Evolutionary conservation across 2,329 filamentous ascomycete species (phyloP).

Genomic region (Pyrenophora graminea): DNA sequence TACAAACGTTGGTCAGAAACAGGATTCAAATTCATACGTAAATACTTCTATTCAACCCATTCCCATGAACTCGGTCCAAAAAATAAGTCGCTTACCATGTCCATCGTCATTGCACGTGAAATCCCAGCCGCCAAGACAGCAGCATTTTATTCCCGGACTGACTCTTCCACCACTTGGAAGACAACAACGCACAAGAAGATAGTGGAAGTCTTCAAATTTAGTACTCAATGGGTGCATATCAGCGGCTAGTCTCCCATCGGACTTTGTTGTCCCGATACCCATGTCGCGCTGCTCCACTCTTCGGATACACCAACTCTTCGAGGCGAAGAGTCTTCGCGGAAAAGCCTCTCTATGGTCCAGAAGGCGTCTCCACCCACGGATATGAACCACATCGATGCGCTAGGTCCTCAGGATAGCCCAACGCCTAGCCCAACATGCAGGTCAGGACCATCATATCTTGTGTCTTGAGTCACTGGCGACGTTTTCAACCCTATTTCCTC

Average conservation of each 20-base stretch:
- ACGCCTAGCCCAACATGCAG: slow-evolving; percentile 21
- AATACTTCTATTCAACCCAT: slow-evolving; percentile 14
- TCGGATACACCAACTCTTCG: slow-evolving; percentile 27
- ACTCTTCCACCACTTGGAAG: neutral
- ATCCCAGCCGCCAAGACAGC: slow-evolving; percentile 10
- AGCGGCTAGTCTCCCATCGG: slow-evolving; percentile 6
- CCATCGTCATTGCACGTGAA: slow-evolving; percentile 13
- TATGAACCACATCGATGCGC: slow-evolving; percentile 14
- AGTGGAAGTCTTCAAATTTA: no score
- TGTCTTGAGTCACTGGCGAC: slow-evolving; percentile 10
- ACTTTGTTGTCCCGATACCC: slow-evolving; percentile 16
- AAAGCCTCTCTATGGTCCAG: slow-evolving; percentile 31
- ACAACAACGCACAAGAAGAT: no score
- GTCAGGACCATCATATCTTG: slow-evolving; percentile 11
- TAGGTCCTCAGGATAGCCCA: slow-evolving; percentile 18
- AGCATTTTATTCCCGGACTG: slow-evolving; percentile 9
- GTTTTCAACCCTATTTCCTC: neutral
- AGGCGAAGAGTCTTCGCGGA: slow-evolving; percentile 34
- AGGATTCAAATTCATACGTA: slow-evolving; percentile 11
- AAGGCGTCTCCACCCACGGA: slow-evolving; percentile 17
- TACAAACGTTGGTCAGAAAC: slow-evolving; percentile 3
- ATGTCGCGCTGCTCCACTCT: slow-evolving; percentile 26
- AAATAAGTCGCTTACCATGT: neutral
- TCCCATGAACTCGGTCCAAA: slow-evolving; percentile 9
- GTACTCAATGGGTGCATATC: neutral